Conservation (phyloP, 2,329 filamentous ascomycete genomes). For the Neofusicoccum parvum region DNA sequence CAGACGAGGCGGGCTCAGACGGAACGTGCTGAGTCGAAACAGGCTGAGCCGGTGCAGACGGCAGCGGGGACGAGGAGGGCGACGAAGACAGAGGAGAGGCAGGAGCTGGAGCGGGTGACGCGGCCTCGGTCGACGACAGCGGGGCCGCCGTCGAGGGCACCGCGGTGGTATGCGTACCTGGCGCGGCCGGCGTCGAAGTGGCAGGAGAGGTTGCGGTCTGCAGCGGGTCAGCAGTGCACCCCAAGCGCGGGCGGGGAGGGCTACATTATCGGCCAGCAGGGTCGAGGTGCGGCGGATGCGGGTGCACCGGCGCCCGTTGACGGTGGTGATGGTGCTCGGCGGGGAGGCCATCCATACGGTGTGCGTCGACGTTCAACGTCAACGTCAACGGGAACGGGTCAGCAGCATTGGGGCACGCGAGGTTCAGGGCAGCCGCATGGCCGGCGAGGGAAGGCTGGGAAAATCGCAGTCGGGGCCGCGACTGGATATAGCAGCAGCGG, state of each 20-base stretch:
- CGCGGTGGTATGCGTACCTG: slow-evolving; percentile 32
- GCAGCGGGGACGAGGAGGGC: not conserved
- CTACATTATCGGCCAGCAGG: slow-evolving; percentile 27
- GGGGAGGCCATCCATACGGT: slow-evolving; percentile 41
- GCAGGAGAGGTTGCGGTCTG: slow-evolving; percentile 29
- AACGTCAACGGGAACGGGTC: slow-evolving; percentile 30
- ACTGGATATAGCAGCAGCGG: slow-evolving; percentile 3
- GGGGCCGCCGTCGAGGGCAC: slow-evolving; percentile 25
- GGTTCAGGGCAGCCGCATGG: slow-evolving; percentile 10
- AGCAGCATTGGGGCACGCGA: slow-evolving; percentile 29
- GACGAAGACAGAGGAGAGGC: not conserved
- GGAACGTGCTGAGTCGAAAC: not conserved
- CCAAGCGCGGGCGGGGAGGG: slow-evolving; percentile 14
- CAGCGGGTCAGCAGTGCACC: not conserved
- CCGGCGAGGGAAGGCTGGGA: slow-evolving; percentile 1
- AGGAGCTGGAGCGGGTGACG: slow-evolving; percentile 20
- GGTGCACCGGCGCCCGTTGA: slow-evolving; percentile 43
- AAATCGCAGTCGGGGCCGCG: slow-evolving; percentile 2
- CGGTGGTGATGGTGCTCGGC: slow-evolving; percentile 39
- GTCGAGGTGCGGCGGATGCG: slow-evolving; percentile 31
- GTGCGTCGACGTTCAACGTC: slow-evolving; percentile 23
- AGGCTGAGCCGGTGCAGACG: not conserved
- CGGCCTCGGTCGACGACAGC: slow-evolving; percentile 22
- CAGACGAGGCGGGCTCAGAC: not conserved
- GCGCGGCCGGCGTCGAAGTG: slow-evolving; percentile 30